Percentiles rank a stretch among this genome's conserved stretches.
phyloP scores from a whole-genome alignment of 805 yeast species.

The Wickerhamiella azyma region DNA sequence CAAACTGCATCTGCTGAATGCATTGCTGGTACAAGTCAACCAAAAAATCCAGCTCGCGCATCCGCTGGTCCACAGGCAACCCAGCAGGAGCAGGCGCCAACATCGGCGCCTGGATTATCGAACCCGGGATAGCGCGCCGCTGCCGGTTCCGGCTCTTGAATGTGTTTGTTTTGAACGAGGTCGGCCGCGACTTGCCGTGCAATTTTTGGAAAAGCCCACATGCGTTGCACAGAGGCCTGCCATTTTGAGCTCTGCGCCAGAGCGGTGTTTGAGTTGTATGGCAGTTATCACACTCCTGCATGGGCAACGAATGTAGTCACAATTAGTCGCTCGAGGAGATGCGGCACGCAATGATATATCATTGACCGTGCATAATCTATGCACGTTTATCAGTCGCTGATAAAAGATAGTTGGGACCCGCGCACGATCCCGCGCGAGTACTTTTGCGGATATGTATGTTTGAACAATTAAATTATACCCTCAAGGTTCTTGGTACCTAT shows the following conservation, averaged over 20 bases:
- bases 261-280: slow-evolving; percentile 85
- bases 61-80: neutral
- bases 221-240: slow-evolving; percentile 88
- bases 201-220: slow-evolving; percentile 86
- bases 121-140: neutral
- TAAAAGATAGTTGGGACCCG: neutral
- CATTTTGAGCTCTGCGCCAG: slow-evolving; percentile 89
- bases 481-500: too few relatives aligned
- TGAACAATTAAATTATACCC: too few relatives aligned
- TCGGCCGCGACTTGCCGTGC: slow-evolving; percentile 91
- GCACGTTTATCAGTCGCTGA: neutral
- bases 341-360: neutral
- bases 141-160: slow-evolving; percentile 78
- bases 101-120: neutral
- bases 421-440: neutral
- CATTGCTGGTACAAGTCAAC: slow-evolving; percentile 1
- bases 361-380: neutral
- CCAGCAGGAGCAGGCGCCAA: neutral
- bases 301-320: too few relatives aligned
- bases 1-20: slow-evolving; percentile 2
- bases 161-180: slow-evolving; percentile 81
- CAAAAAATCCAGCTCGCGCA: slow-evolving; percentile 7
- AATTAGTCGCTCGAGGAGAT: too few relatives aligned
- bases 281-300: slow-evolving; percentile 57
- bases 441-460: too few relatives aligned